These are phyloP conservation scores for Vicia faba DNA, from an alignment of 306 rosid genomes.

Conservation along the genomic window DNA sequence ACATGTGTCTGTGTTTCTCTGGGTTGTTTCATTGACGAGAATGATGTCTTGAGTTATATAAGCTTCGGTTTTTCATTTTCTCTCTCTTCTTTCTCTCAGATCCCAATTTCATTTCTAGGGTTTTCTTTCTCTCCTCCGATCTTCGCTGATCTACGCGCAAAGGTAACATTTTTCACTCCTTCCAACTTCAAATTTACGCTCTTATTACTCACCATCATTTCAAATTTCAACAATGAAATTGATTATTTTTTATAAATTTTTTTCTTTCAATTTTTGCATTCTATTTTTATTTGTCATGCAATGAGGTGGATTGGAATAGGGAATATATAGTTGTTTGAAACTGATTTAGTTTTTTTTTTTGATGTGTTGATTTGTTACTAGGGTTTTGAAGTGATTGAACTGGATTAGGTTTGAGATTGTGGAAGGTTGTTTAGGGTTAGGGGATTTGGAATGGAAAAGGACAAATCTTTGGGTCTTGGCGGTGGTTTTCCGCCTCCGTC, in stretches of 20 bases:
- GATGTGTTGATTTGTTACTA: conserved; percentile 18
- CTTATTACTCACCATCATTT: background rate
- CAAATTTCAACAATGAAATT: conserved; percentile 26
- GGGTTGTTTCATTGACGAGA: background rate
- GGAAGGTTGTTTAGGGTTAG: conserved; percentile 32
- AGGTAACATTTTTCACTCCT: background rate
- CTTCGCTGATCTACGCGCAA: conserved; percentile 1
- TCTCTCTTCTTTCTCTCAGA: conserved; percentile 37
- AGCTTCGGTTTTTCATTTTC: conserved; percentile 34
- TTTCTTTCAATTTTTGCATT: background rate
- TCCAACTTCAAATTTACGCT: too few species aligned
- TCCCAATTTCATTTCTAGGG: conserved; percentile 39
- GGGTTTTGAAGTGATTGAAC: conserved; percentile 43
- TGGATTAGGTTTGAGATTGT: conserved; percentile 29
- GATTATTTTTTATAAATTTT: background rate
- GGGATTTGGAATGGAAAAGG: conserved; percentile 70
- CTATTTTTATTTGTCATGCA: conserved; percentile 13
- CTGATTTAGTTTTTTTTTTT: background rate
- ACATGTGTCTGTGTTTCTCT: background rate
- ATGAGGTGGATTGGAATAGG: conserved; percentile 1
- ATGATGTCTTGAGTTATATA: conserved; percentile 33
- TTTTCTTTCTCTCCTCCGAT: conserved; percentile 15
- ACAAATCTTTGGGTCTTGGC: conserved; percentile 59
- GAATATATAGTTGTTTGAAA: background rate
- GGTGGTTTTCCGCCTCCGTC: conserved; percentile 79